A percentile compares a stretch with the other conserved stretches of the same genome.
These are phyloP conservation scores for Vitis rupestris DNA, from an alignment of 164 flowering plant genomes.

Conservation along the genomic window DNA sequence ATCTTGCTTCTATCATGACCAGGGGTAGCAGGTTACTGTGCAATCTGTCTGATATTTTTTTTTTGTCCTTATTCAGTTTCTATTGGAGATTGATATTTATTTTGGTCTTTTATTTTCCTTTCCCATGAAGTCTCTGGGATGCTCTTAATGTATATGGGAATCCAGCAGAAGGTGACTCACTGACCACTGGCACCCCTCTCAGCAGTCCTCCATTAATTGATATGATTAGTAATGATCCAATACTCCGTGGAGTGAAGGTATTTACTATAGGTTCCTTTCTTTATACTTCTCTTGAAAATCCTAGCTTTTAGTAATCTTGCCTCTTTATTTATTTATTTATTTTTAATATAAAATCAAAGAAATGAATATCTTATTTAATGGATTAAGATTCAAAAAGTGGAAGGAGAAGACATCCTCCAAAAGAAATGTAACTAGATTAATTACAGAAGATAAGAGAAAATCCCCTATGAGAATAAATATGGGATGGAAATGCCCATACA, in stretches of 20 bases:
- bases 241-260: slow-evolving; percentile 90
- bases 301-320: background rate
- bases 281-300: background rate
- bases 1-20: slow-evolving; percentile 95
- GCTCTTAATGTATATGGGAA: slow-evolving; percentile 79
- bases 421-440: too few species aligned
- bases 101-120: slow-evolving; percentile 8
- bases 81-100: slow-evolving; percentile 5
- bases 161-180: slow-evolving; percentile 51
- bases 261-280: background rate
- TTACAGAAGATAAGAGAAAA: too few species aligned
- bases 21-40: slow-evolving; percentile 78
- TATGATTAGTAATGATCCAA: slow-evolving; percentile 93
- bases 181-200: slow-evolving; percentile 88
- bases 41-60: slow-evolving; percentile 17
- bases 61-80: background rate
- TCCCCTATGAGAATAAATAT: too few species aligned
- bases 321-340: background rate
- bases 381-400: too few species aligned
- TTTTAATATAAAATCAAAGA: too few species aligned
- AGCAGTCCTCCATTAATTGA: slow-evolving; percentile 81
- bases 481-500: too few species aligned
- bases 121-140: slow-evolving; percentile 65
- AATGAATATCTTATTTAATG: too few species aligned
- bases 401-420: too few species aligned